Evolutionary conservation across 345 rosid genomes (phyloP).

Genomic region (Aquilaria malaccensis): DNA sequence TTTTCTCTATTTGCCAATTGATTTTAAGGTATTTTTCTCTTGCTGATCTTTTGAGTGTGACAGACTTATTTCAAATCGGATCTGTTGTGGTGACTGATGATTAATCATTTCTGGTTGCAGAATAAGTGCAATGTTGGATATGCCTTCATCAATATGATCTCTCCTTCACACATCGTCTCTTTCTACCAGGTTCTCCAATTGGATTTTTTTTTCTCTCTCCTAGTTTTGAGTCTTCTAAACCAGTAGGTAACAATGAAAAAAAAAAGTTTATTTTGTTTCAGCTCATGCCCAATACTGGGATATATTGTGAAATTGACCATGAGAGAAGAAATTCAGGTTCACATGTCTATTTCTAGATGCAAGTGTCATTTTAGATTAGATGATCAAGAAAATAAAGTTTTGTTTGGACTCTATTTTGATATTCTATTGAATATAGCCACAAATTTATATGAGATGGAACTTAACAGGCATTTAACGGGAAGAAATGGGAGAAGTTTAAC

Average conservation of each 20-base stretch:
- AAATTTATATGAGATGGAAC: too few species aligned
- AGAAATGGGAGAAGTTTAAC: constrained; percentile 94
- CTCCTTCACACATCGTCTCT: constrained; percentile 79
- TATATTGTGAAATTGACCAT: not conserved
- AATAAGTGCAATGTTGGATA: constrained; percentile 98
- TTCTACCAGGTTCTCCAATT: constrained; percentile 62
- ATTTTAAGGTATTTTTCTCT: constrained; percentile 57
- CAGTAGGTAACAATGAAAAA: too few species aligned
- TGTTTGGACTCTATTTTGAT: too few species aligned
- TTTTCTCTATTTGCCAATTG: constrained; percentile 89
- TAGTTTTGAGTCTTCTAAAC: too few species aligned
- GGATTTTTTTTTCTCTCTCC: not conserved
- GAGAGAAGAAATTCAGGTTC: not conserved
- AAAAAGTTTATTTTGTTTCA: too few species aligned
- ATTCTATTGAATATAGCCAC: too few species aligned
- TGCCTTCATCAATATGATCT: constrained; percentile 89
- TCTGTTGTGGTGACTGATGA: constrained; percentile 8
- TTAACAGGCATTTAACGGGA: constrained; percentile 74
- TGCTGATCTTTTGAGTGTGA: constrained; percentile 2
- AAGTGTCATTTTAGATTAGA: too few species aligned
- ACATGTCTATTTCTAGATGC: too few species aligned
- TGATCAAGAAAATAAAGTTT: too few species aligned
- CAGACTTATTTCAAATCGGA: constrained; percentile 7
- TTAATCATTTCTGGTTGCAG: constrained; percentile 38
- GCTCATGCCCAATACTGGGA: too few species aligned